A percentile compares a stretch with the other conserved stretches of the same genome.
phyloP scores from a whole-genome alignment of 176 grass and related monocot genomes.

The Phoenix dactylifera region DNA sequence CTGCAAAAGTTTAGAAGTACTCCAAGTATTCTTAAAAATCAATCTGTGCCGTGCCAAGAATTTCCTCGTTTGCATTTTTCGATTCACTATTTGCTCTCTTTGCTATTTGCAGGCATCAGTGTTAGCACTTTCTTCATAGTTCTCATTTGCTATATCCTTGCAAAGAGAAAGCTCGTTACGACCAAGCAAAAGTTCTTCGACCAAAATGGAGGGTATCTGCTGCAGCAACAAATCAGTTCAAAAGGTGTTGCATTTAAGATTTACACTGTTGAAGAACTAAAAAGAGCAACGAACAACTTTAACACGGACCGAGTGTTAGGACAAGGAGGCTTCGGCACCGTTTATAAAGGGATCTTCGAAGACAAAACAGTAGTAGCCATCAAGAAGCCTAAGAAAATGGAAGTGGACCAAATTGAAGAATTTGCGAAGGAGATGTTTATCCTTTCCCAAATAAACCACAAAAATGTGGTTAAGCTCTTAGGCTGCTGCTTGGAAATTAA shows the following conservation, averaged over 20 bases:
- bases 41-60: too few species aligned
- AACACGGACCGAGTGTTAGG: not conserved
- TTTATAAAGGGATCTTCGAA: conserved; percentile 14
- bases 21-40: too few species aligned
- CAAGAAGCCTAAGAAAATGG: conserved; percentile 17
- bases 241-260: conserved; percentile 7
- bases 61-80: too few species aligned
- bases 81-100: too few species aligned
- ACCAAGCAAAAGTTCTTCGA: conserved; percentile 23
- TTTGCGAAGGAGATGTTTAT: conserved; percentile 31
- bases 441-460: conserved; percentile 37
- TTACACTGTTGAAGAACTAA: conserved; percentile 22
- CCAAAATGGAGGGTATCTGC: conserved; percentile 25
- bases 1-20: too few species aligned
- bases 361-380: conserved; percentile 7
- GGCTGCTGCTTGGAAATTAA: conserved; percentile 29
- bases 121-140: conserved; percentile 1
- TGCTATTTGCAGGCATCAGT: too few species aligned
- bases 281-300: conserved; percentile 20
- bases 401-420: conserved; percentile 8
- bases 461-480: conserved; percentile 22
- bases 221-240: conserved; percentile 24
- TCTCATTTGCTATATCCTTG: not conserved
- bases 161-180: conserved; percentile 16
- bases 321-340: conserved; percentile 8